These are phyloP conservation scores for Lactifluus subvellereus DNA, from an alignment of 768 basidiomycete genomes.

Conservation along the genomic window DNA sequence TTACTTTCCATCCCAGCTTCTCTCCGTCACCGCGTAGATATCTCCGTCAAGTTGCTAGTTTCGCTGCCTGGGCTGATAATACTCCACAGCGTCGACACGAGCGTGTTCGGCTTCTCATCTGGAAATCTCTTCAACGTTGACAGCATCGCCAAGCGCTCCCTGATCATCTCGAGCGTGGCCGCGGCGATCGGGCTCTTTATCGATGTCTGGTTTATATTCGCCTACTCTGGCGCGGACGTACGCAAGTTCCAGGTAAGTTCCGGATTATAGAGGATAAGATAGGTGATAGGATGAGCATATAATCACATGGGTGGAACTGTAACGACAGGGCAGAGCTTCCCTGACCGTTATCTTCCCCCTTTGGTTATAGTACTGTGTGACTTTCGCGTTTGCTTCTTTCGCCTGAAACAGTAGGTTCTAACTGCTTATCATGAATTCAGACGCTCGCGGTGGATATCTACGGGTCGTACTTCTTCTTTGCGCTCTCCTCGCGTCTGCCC, in stretches of 20 bases:
- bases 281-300: too few species aligned
- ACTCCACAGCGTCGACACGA: slow-evolving; percentile 39
- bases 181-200: slow-evolving; percentile 58
- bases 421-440: slow-evolving; percentile 28
- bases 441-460: slow-evolving; percentile 50
- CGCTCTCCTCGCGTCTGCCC: slow-evolving; percentile 59
- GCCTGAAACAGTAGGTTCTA: not conserved
- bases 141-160: slow-evolving; percentile 41
- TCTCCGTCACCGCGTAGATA: slow-evolving; percentile 53
- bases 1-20: slow-evolving; percentile 37
- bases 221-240: slow-evolving; percentile 50
- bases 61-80: slow-evolving; percentile 2
- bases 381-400: slow-evolving; percentile 10
- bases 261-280: too few species aligned
- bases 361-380: too few species aligned
- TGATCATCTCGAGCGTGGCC: too few species aligned
- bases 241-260: slow-evolving; percentile 52
- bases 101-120: slow-evolving; percentile 55
- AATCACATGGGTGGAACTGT: too few species aligned
- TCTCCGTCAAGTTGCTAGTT: not conserved
- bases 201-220: slow-evolving; percentile 60
- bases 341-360: too few species aligned
- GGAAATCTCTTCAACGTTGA: slow-evolving; percentile 48
- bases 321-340: too few species aligned
- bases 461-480: slow-evolving; percentile 60